Base-by-base conservation (phyloP, 83 land plant genomes). In the Picea abies region DNA sequence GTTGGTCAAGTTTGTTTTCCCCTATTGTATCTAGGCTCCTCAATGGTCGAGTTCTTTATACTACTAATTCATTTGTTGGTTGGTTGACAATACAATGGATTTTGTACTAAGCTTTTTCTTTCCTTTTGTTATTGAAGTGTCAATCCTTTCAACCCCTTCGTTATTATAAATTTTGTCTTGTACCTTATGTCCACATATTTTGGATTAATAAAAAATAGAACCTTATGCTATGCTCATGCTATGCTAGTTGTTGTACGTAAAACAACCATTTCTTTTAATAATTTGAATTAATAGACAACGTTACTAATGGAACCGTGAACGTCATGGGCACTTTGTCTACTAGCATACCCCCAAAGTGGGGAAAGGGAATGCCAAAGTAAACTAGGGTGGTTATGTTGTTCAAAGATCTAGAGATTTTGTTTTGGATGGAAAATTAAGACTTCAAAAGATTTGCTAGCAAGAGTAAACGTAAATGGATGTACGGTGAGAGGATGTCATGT, bases 61-160 rank as follows among this genome's bases (percentile, higher is more conserved):
- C 29, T 47, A 17, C 47, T 70, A 35, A 37, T 70, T 11, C 58
- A 3, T 52, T 12, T 3, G 58, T 52, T 52, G 14, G 58, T 52
- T 52, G 58, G 58, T 52, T 52, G 58, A 52, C 2, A 25, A 23
- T 52, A 52, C 35, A 52, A 61, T 76, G 25, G 62, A 56, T 76
- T 76, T 56, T 76, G 79, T 76, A 44, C 78, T 22, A 52, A 19
- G n/a, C 22, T 11, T 71, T 39, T 37, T 16, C 69, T 25, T 32
- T 70, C 44, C 25, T 76, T 76, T 14, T 76, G 60, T 76, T 76
- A 76, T 76, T 76, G 78, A 76, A 76, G 61, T 20, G 56, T 52
- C 79, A 25, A 76, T 76, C 62, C 56, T 76, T 76, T 76, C 79
- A 25, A 37, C 61, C 5, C 26, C 37, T 16, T 52, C 26, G 49